phyloP scores from a whole-genome alignment of 1,284 basidiomycete genomes.

The Vanrija humicola region DNA sequence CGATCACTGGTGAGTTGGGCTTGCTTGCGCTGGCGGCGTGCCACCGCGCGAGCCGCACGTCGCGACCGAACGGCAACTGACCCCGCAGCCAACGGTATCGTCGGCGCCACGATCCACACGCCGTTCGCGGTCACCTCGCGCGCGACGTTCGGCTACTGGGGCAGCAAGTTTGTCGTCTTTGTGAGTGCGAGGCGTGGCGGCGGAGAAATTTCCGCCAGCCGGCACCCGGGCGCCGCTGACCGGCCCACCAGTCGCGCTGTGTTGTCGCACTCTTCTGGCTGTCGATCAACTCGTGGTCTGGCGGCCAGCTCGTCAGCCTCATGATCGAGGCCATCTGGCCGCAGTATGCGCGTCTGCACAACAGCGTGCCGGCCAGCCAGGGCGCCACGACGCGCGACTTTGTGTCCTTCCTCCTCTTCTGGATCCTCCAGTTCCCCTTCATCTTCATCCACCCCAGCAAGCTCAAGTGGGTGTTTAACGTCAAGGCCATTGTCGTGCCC shows the following conservation, averaged over 20 bases:
- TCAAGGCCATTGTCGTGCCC: conserved; percentile 61
- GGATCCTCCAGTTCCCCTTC: conserved; percentile 56
- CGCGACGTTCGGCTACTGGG: conserved; percentile 68
- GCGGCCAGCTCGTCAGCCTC: conserved; percentile 25
- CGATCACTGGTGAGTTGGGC: conserved; percentile 8
- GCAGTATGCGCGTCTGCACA: conserved; percentile 15
- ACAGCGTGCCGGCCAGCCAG: conserved; percentile 18
- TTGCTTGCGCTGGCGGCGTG: not conserved
- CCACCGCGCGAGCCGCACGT: too few species aligned
- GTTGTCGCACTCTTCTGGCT: conserved; percentile 71
- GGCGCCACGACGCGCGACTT: conserved; percentile 50
- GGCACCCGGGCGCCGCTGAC: not conserved
- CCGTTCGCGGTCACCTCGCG: conserved; percentile 66
- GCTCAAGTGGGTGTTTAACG: conserved; percentile 65
- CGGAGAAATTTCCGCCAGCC: not conserved
- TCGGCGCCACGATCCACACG: conserved; percentile 62
- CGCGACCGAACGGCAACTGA: not conserved
- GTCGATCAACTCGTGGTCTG: conserved; percentile 56
- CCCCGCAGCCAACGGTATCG: conserved; percentile 56
- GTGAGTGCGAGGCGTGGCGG: conserved; percentile 50
- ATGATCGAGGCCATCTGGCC: conserved; percentile 27
- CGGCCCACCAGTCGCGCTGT: conserved; percentile 7
- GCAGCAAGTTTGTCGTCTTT: conserved; percentile 54
- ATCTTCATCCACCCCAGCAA: conserved; percentile 67
- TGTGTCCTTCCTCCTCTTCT: conserved; percentile 67